Evolutionary conservation across 2,329 filamentous ascomycete species (phyloP).

Genomic region (Intubia oerlemansii): DNA sequence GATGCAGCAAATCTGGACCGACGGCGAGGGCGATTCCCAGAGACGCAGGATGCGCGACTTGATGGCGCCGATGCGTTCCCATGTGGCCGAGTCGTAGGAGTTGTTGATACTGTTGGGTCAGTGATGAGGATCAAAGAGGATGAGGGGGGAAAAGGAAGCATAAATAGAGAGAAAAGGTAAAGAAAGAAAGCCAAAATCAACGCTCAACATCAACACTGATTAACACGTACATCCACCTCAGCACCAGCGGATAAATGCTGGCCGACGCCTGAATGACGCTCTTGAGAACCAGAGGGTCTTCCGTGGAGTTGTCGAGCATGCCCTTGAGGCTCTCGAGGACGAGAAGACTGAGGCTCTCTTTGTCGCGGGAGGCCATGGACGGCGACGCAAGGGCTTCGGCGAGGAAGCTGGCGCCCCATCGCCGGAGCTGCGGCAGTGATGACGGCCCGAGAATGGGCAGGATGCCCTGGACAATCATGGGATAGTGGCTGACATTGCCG

Average conservation of each 20-base stretch:
- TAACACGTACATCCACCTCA: conserved; percentile 94
- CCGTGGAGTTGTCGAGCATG: conserved; percentile 47
- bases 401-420: conserved; percentile 93
- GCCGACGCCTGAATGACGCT: conserved; percentile 74
- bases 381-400: conserved; percentile 92
- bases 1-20: conserved; percentile 81
- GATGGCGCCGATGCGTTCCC: conserved; percentile 74
- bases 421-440: conserved; percentile 57
- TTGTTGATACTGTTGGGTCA: conserved; percentile 54
- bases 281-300: conserved; percentile 64
- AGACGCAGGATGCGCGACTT: conserved; percentile 74
- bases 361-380: conserved; percentile 53
- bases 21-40: conserved; percentile 61
- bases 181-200: no score
- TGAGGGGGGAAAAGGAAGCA: no score
- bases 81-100: conserved; percentile 57
- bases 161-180: not conserved
- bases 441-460: conserved; percentile 70
- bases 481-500: conserved; percentile 52
- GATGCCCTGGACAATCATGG: conserved; percentile 77
- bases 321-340: conserved; percentile 59
- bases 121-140: no score
- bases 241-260: conserved; percentile 79
- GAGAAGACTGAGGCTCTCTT: conserved; percentile 56
- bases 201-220: no score